phyloP scores from a whole-genome alignment of 371 early-diverging fungal genomes.

The Rhizopus sp. region DNA sequence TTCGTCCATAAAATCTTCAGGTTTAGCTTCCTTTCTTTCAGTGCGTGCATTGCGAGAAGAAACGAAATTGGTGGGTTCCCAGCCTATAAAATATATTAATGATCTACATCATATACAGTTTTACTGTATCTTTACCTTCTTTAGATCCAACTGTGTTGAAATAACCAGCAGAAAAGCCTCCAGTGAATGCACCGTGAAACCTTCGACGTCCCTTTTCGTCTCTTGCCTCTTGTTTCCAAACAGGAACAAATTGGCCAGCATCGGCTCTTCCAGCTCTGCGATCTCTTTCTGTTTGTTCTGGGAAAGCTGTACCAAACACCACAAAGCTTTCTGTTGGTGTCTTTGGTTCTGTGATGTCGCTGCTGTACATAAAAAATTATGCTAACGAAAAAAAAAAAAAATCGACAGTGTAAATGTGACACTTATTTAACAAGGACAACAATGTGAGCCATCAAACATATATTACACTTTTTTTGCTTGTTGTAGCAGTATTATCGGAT shows the following conservation, averaged over 20 bases:
- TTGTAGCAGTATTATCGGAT: too few relatives aligned
- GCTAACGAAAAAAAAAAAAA: not conserved
- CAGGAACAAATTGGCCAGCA: slow-evolving; percentile 52
- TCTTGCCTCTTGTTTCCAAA: slow-evolving; percentile 60
- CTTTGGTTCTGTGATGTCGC: slow-evolving; percentile 5
- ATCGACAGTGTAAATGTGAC: not conserved
- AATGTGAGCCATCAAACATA: too few relatives aligned
- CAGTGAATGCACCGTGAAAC: slow-evolving; percentile 95
- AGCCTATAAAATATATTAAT: slow-evolving; percentile 52
- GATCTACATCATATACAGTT: not conserved
- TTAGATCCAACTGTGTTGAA: slow-evolving; percentile 94
- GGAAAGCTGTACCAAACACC: slow-evolving; percentile 53
- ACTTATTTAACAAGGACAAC: too few relatives aligned
- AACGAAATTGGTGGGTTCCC: slow-evolving; percentile 73
- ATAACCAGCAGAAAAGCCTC: slow-evolving; percentile 94
- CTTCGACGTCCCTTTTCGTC: slow-evolving; percentile 87
- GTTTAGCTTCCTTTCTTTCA: slow-evolving; percentile 43
- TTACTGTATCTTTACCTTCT: slow-evolving; percentile 67
- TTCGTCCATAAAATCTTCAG: slow-evolving; percentile 94
- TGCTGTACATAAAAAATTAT: slow-evolving; percentile 4
- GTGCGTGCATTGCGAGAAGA: slow-evolving; percentile 60
- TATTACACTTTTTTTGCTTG: too few relatives aligned
- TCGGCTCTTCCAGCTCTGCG: slow-evolving; percentile 42
- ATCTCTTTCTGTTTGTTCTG: slow-evolving; percentile 49
- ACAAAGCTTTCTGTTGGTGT: slow-evolving; percentile 32